phyloP scores from a whole-genome alignment of 1,284 basidiomycete species.

The Heterobasidion occidentale region DNA sequence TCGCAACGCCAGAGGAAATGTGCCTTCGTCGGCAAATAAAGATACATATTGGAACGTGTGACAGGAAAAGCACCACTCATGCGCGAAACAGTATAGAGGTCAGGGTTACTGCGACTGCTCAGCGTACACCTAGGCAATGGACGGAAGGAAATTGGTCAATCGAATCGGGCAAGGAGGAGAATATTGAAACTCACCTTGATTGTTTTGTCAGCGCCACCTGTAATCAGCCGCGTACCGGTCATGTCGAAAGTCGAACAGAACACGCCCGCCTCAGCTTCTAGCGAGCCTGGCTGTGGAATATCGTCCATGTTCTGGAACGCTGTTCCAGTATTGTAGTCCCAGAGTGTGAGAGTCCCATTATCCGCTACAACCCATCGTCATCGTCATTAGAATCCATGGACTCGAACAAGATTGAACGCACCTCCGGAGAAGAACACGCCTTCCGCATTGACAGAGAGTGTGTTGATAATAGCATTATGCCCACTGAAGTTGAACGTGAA shows the following conservation, averaged over 20 bases:
- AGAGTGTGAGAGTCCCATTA: conserved; percentile 83
- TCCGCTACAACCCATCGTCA: conserved; percentile 45
- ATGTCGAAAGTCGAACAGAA: conserved; percentile 96
- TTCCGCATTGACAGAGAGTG: conserved; percentile 87
- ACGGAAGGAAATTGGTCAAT: too few species aligned
- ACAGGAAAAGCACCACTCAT: too few species aligned
- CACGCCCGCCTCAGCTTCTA: conserved; percentile 92
- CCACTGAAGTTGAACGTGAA: conserved; percentile 96
- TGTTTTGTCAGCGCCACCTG: conserved; percentile 97
- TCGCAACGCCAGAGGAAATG: too few species aligned
- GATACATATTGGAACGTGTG: too few species aligned
- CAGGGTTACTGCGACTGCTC: too few species aligned
- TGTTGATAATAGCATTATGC: conserved; percentile 97
- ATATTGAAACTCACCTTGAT: conserved; percentile 62
- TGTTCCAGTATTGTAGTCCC: conserved; percentile 93
- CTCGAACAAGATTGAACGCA: conserved; percentile 26
- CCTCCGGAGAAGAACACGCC: conserved; percentile 97
- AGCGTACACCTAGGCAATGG: too few species aligned
- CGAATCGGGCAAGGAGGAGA: too few species aligned
- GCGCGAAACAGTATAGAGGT: too few species aligned
- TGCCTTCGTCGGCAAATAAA: too few species aligned
- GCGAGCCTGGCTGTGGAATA: conserved; percentile 91
- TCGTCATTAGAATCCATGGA: neutral
- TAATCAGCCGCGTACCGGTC: conserved; percentile 92
- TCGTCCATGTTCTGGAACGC: conserved; percentile 95